phyloP scores from a whole-genome alignment of 352 stramenopile genomes.

The Thalassiosira mediterranea region DNA sequence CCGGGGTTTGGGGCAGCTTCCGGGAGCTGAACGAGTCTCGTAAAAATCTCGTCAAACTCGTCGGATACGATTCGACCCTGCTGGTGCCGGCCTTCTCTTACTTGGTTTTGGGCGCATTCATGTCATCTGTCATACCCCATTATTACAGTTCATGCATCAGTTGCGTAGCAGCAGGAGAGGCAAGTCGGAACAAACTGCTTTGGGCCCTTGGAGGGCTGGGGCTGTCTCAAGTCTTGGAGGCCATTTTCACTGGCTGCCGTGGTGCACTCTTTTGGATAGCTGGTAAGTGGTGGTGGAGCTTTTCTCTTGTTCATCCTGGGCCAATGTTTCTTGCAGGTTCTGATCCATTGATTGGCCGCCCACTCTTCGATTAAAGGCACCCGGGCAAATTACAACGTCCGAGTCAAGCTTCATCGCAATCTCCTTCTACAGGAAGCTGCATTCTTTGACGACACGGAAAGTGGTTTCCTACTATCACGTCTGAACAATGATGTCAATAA shows the following conservation, averaged over 20 bases:
- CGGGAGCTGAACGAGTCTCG: constrained; percentile 65
- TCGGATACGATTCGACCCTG: constrained; percentile 74
- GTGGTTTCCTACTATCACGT: constrained; percentile 72
- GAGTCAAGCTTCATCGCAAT: constrained; percentile 80
- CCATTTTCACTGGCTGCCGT: constrained; percentile 74
- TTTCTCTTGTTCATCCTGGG: not conserved
- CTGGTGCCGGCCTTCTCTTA: constrained; percentile 72
- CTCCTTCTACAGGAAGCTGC: constrained; percentile 78
- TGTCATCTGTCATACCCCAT: constrained; percentile 73
- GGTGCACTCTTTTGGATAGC: constrained; percentile 82
- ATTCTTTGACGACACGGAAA: constrained; percentile 81
- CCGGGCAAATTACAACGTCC: constrained; percentile 81
- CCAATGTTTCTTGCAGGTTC: not conserved
- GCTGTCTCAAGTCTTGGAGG: constrained; percentile 61
- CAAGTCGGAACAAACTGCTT: constrained; percentile 48
- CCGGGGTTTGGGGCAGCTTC: constrained; percentile 29
- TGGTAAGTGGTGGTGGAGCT: constrained; percentile 44
- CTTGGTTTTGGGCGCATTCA: constrained; percentile 71
- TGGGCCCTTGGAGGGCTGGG: constrained; percentile 65
- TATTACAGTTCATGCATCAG: constrained; percentile 75
- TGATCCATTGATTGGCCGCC: not conserved
- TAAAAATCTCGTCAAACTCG: constrained; percentile 68
- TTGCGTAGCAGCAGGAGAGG: constrained; percentile 63
- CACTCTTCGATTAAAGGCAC: constrained; percentile 43
- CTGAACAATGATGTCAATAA: constrained; percentile 84